Percentiles rank a stretch among this genome's conserved stretches.
These are phyloP conservation scores for Rossbeevera mucosa DNA, from an alignment of 768 basidiomycete species.

Conservation along the genomic window DNA sequence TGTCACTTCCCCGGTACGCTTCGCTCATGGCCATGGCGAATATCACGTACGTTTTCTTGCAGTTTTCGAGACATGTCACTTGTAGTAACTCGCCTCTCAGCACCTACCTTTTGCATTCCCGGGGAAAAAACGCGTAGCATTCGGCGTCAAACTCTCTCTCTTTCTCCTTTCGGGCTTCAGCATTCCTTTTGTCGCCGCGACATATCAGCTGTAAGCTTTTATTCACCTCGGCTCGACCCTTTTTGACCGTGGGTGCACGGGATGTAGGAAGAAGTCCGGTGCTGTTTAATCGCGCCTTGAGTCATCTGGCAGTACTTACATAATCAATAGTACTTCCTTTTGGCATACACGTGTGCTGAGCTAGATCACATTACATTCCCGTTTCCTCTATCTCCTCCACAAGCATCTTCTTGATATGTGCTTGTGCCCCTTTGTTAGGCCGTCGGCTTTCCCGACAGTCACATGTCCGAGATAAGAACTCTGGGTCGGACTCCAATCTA, in stretches of 20 bases:
- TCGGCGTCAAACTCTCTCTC: conserved; percentile 32
- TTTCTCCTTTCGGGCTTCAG: conserved; percentile 54
- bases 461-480: conserved; percentile 59
- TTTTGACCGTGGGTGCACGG: conserved; percentile 4
- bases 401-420: conserved; percentile 31
- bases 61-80: neutral
- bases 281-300: conserved; percentile 21
- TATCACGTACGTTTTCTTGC: conserved; percentile 46
- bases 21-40: conserved; percentile 44
- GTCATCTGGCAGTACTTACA: neutral
- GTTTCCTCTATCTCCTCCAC: conserved; percentile 20
- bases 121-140: conserved; percentile 45
- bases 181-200: conserved; percentile 61
- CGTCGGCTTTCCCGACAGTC: conserved; percentile 49
- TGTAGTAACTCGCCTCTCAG: conserved; percentile 25
- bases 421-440: conserved; percentile 36
- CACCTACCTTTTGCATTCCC: conserved; percentile 56
- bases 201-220: conserved; percentile 58
- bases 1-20: conserved; percentile 33
- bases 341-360: conserved; percentile 5
- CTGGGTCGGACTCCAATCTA: conserved; percentile 59
- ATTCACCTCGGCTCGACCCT: neutral
- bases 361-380: conserved; percentile 13
- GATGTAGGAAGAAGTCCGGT: conserved; percentile 38
- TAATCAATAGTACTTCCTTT: neutral